Evolutionary conservation across 768 basidiomycete genomes (phyloP), one percentile per base, ranked within the genome.

Genomic region (Mycena sanguinolenta): DNA sequence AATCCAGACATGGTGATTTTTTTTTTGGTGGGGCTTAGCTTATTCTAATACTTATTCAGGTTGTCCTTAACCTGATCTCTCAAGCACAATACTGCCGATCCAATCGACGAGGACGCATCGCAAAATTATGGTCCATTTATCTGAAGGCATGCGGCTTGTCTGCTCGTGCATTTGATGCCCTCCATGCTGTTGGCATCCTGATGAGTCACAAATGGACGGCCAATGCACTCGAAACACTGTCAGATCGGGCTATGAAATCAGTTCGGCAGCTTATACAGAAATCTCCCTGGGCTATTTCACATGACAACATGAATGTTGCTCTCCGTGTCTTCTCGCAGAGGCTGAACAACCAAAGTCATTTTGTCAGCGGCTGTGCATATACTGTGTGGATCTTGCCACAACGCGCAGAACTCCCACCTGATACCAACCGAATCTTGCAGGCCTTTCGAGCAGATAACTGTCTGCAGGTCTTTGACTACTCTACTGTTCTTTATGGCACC

Each of bases 281-380:
- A n/a, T 50, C 25, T 25, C 77, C 71, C 5, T 76, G 69, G 69
- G 28, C 55, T 14, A 63, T 76, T 0, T 44, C 67, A 1, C 76
- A 77, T 49, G 71, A 78, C 60, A 78, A 78, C 50, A 34, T 74
- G 34, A 72, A 78, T 32, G 39, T 78, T 3, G 65, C 75, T n/a
- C 52, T 76, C 10, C 69, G 68, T 6, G 75, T 77, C 3, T 78
- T 75, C 57, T 76, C 73, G 6, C 77, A 78, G 58, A 61, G 72
- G 19, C 42, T 76, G 0, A n/a, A 75, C 42, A 75, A 78, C 53
- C 70, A 77, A 54, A 74, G 73, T 27, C 72, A 76, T 39, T 77
- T 77, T 55, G 53, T 70, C 36, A 76, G 72, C 66, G 77, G 77
- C 0, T 71, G 65, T 44, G 77, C 77, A 6, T 65, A 60, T 1